These are phyloP conservation scores for Lentinula boryana DNA, from an alignment of 768 basidiomycete genomes.

Conservation along the genomic window DNA sequence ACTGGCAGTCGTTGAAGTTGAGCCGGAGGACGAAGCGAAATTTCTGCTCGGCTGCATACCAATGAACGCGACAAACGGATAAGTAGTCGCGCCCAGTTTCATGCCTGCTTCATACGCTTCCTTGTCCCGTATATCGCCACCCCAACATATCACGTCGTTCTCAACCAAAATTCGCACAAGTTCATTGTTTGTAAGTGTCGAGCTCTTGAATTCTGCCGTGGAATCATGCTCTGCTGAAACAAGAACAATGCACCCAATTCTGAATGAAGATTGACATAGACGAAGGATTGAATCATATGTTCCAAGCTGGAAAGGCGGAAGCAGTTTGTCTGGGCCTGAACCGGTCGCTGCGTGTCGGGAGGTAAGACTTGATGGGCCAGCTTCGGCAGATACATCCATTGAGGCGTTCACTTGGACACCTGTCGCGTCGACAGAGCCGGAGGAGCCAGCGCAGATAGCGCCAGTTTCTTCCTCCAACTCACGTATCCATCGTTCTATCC, in stretches of 20 bases:
- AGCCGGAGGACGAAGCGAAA: slow-evolving; percentile 27
- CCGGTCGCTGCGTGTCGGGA: slow-evolving; percentile 23
- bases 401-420: slow-evolving; percentile 17
- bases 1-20: slow-evolving; percentile 19
- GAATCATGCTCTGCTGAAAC: slow-evolving; percentile 91
- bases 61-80: slow-evolving; percentile 89
- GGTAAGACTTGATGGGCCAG: slow-evolving; percentile 39
- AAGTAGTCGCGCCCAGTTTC: slow-evolving; percentile 83
- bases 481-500: slow-evolving; percentile 71
- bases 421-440: slow-evolving; percentile 22
- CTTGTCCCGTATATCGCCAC: slow-evolving; percentile 78
- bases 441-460: slow-evolving; percentile 50
- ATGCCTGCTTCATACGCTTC: slow-evolving; percentile 75
- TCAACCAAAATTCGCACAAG: slow-evolving; percentile 62
- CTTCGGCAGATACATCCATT: slow-evolving; percentile 27
- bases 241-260: slow-evolving; percentile 75
- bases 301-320: slow-evolving; percentile 80
- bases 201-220: slow-evolving; percentile 77
- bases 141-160: slow-evolving; percentile 84
- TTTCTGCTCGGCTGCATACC: slow-evolving; percentile 73
- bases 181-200: slow-evolving; percentile 67
- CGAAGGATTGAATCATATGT: slow-evolving; percentile 78
- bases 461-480: slow-evolving; percentile 84
- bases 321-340: slow-evolving; percentile 34
- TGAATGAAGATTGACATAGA: slow-evolving; percentile 61